Evolutionary conservation across 179 eudicot genomes (phyloP).

Genomic region (Beta corolliflora): DNA sequence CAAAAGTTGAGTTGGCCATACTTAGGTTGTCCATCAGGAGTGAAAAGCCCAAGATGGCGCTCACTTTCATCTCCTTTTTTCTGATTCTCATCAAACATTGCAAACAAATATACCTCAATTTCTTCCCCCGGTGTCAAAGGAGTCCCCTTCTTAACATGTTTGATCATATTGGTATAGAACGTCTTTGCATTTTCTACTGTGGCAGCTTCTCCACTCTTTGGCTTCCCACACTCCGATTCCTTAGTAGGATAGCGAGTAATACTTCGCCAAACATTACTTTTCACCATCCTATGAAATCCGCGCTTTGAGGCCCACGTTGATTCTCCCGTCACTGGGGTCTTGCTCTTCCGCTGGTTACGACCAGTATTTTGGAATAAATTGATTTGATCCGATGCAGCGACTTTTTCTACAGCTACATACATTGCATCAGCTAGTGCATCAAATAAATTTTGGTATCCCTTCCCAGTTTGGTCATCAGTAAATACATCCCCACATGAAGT

Average conservation of each 20-base stretch:
- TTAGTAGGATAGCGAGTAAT: too few species aligned
- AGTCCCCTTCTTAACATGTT: conserved; percentile 20
- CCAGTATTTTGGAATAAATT: too few species aligned
- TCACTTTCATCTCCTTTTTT: background rate
- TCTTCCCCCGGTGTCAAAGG: conserved; percentile 27
- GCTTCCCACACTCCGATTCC: too few species aligned
- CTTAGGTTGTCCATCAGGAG: background rate
- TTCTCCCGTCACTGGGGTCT: too few species aligned
- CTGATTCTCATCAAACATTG: conserved; percentile 5
- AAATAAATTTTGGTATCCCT: conserved; percentile 43
- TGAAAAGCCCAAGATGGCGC: background rate
- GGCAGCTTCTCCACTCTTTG: too few species aligned
- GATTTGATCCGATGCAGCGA: too few species aligned
- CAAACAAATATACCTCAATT: conserved; percentile 39
- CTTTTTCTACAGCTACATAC: background rate
- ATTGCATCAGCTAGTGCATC: conserved; percentile 47
- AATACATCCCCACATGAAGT: conserved; percentile 10
- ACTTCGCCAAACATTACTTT: too few species aligned
- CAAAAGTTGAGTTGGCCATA: background rate
- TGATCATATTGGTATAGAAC: background rate
- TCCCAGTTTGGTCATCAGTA: conserved; percentile 22
- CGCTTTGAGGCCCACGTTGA: too few species aligned
- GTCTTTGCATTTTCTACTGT: too few species aligned
- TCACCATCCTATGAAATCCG: too few species aligned
- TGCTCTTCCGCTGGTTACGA: too few species aligned